Conservation (phyloP, 2,329 filamentous ascomycete genomes). For the Botryosphaeria agaves region DNA sequence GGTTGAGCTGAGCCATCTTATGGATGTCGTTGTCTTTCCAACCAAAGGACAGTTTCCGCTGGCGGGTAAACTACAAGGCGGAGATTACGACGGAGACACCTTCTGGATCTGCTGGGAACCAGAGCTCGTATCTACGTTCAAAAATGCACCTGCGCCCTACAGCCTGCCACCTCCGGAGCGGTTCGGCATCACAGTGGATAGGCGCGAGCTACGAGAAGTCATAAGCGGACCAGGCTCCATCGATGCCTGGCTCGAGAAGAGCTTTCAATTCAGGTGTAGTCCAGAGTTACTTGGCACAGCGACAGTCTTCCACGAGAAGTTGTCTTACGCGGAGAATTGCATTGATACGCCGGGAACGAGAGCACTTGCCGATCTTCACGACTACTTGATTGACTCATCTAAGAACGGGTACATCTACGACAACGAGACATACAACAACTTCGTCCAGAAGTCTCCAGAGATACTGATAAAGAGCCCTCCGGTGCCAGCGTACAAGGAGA, state of each 20-base stretch:
- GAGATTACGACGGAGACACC: conserved; percentile 68
- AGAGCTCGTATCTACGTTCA: conserved; percentile 46
- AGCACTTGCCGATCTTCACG: conserved; percentile 21
- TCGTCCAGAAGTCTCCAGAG: conserved; percentile 37
- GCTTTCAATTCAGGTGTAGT: conserved; percentile 41
- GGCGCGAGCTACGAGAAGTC: conserved; percentile 29
- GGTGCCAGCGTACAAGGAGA: conserved; percentile 14
- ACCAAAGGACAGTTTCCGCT: conserved; percentile 42
- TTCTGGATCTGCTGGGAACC: conserved; percentile 64
- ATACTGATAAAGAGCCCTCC: conserved; percentile 35
- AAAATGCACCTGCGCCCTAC: conserved; percentile 36
- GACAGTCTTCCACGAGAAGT: conserved; percentile 45
- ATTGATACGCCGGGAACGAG: conserved; percentile 11
- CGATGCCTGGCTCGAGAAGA: conserved; percentile 31
- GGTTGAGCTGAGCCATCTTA: conserved; percentile 46
- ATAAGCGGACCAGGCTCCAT: conserved; percentile 16
- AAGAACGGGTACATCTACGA: conserved; percentile 32
- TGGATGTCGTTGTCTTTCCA: conserved; percentile 68
- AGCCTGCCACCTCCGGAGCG: conserved; percentile 26
- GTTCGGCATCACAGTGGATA: conserved; percentile 34
- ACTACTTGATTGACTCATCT: conserved; percentile 26
- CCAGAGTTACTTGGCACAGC: conserved; percentile 42
- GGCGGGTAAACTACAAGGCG: conserved; percentile 56
- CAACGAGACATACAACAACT: conserved; percentile 23
- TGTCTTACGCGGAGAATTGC: conserved; percentile 34